phyloP scores from a whole-genome alignment of 106 monocot genomes.

The Phalaenopsis equestris region DNA sequence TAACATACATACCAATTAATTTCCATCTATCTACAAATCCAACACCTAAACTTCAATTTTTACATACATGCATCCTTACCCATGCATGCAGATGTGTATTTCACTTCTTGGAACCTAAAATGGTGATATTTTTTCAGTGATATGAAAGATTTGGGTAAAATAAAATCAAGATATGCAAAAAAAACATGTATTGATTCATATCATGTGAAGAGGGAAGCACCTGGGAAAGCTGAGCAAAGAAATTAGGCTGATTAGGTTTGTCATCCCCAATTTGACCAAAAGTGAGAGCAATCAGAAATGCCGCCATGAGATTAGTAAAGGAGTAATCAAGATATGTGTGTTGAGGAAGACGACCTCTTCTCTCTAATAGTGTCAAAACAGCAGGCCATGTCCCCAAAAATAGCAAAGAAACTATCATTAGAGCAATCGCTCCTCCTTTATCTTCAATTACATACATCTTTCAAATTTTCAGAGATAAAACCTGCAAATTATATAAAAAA shows the following conservation, averaged over 20 bases:
- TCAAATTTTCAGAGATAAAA: background rate
- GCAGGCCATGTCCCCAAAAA: constrained; percentile 95
- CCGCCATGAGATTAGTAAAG: constrained; percentile 78
- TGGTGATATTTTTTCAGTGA: no score
- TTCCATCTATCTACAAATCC: no score
- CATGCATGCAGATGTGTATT: no score
- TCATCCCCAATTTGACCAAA: constrained; percentile 80
- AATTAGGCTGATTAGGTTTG: constrained; percentile 67
- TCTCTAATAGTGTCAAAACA: constrained; percentile 68
- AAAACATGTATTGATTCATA: background rate
- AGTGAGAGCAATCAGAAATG: constrained; percentile 68
- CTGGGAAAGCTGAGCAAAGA: constrained; percentile 81
- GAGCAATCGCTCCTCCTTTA: constrained; percentile 81
- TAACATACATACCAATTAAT: no score
- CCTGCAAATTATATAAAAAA: background rate
- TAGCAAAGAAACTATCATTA: constrained; percentile 72
- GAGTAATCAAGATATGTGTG: constrained; percentile 92
- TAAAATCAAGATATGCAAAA: no score
- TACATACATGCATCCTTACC: no score
- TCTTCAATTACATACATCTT: constrained; percentile 84
- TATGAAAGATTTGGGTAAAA: no score
- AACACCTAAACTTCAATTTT: no score
- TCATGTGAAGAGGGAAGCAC: constrained; percentile 15
- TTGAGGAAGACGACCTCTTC: constrained; percentile 89
- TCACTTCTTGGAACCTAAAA: no score